These are phyloP conservation scores for Wickerhamomyces pijperi DNA, from an alignment of 805 yeast species.

Conservation along the genomic window DNA sequence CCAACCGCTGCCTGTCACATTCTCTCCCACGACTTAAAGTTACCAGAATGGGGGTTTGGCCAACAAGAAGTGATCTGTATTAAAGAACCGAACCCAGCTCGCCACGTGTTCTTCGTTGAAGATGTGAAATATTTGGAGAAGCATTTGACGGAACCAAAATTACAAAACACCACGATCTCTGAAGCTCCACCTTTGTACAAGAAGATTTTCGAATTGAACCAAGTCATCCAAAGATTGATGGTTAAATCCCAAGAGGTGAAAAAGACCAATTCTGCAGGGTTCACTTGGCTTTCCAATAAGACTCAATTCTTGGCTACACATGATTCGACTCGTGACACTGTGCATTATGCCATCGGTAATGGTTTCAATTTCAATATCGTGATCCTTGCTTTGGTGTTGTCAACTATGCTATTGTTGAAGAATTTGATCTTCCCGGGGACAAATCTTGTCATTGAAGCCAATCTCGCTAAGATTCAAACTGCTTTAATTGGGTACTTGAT, in stretches of 20 bases:
- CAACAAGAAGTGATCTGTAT: constrained; percentile 89
- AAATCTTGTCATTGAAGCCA: constrained; percentile 6
- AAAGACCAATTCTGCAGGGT: constrained; percentile 21
- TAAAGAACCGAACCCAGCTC: constrained; percentile 54
- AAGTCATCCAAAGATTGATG: constrained; percentile 9
- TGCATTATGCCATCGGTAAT: constrained; percentile 57
- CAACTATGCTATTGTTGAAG: constrained; percentile 13
- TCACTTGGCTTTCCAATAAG: constrained; percentile 41
- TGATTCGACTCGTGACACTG: constrained; percentile 21
- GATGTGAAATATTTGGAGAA: constrained; percentile 27
- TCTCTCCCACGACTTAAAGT: constrained; percentile 56
- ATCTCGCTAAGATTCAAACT: constrained; percentile 13
- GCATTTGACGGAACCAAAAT: constrained; percentile 6
- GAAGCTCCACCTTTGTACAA: constrained; percentile 4
- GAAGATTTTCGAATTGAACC: constrained; percentile 14
- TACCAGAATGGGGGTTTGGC: constrained; percentile 78
- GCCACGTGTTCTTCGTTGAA: constrained; percentile 71
- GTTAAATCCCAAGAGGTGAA: constrained; percentile 9
- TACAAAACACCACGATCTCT: constrained; percentile 7
- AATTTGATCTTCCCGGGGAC: constrained; percentile 18
- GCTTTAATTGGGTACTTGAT: constrained; percentile 9
- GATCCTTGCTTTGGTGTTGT: constrained; percentile 26
- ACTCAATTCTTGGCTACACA: too few species aligned
- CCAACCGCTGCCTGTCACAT: constrained; percentile 57
- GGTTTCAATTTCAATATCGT: constrained; percentile 36